These are phyloP conservation scores for Fusarium setosum DNA, from an alignment of 2,329 filamentous ascomycete species.

Conservation along the genomic window DNA sequence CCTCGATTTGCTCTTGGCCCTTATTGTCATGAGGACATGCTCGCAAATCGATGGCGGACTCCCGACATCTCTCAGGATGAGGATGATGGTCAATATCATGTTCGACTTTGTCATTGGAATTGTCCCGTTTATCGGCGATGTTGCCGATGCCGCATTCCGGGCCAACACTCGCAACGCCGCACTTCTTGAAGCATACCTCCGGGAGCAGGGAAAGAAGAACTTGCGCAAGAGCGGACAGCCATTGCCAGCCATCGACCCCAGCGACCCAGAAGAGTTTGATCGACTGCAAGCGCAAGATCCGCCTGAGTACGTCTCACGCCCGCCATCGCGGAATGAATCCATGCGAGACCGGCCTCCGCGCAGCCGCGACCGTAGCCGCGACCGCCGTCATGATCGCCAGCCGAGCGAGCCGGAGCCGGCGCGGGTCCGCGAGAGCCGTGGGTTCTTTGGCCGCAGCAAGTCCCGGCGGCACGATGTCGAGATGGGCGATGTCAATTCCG, in stretches of 20 bases:
- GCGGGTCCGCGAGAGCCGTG: conserved; percentile 41
- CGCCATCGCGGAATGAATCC: conserved; percentile 39
- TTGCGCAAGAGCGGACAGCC: conserved; percentile 59
- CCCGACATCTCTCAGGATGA: conserved; percentile 66
- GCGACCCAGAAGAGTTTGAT: conserved; percentile 64
- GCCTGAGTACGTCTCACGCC: conserved; percentile 42
- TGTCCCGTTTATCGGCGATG: conserved; percentile 80
- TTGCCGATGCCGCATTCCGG: conserved; percentile 78
- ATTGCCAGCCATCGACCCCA: conserved; percentile 61
- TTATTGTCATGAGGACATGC: conserved; percentile 80
- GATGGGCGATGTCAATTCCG: conserved; percentile 37
- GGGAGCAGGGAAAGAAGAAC: conserved; percentile 73
- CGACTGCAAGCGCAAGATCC: conserved; percentile 45
- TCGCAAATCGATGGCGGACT: conserved; percentile 82
- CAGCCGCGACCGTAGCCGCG: conserved; percentile 26
- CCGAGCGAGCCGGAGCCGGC: conserved; percentile 44
- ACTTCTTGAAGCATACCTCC: conserved; percentile 74
- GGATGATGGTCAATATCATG: conserved; percentile 85
- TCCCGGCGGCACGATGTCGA: conserved; percentile 46
- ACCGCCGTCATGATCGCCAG: conserved; percentile 22
- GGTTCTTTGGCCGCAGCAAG: conserved; percentile 45
- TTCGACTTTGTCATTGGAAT: conserved; percentile 81
- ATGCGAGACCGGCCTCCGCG: conserved; percentile 37
- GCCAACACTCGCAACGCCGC: conserved; percentile 83
- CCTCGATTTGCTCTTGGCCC: conserved; percentile 77